phyloP scores from a whole-genome alignment of 2,329 filamentous ascomycete species.

The Talaromyces sp. region DNA sequence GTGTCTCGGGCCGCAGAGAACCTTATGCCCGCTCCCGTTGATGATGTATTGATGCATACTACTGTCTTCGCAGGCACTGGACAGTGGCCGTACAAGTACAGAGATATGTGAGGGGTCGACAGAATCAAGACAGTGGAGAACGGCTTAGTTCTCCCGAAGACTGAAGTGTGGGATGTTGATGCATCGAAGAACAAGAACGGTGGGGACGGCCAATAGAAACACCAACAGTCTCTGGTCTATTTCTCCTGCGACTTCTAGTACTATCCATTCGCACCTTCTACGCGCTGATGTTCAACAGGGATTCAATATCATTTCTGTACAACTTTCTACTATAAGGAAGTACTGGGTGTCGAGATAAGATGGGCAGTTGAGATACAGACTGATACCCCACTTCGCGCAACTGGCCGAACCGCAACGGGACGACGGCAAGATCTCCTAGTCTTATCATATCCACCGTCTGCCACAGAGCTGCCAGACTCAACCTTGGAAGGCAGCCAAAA shows the following conservation, averaged over 20 bases:
- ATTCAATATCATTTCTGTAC: conserved; percentile 2
- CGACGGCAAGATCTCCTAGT: conserved; percentile 9
- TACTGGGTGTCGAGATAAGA: not conserved
- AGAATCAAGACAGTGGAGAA: not conserved
- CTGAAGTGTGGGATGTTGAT: not conserved
- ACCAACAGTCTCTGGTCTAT: not conserved
- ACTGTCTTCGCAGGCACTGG: not conserved
- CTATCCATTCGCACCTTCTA: not conserved
- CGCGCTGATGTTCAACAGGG: conserved; percentile 8
- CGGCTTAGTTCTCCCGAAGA: conserved; percentile 2
- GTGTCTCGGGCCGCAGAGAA: conserved; percentile 6
- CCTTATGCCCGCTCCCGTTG: not conserved
- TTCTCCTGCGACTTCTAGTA: not conserved
- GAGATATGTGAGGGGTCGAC: conserved; percentile 1
- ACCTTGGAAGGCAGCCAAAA: not conserved
- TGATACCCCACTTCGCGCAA: conserved; percentile 21
- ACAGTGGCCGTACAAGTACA: not conserved
- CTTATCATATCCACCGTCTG: not conserved
- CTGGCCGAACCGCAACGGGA: conserved; percentile 20
- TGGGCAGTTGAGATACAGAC: not conserved
- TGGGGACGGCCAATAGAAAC: not conserved
- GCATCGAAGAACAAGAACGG: not conserved
- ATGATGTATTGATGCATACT: conserved; percentile 3
- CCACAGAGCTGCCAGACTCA: not conserved
- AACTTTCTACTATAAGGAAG: not conserved